A percentile compares a stretch with the other conserved stretches of the same genome.
Conservation (phyloP, 768 basidiomycete genomes). For the Boletus rubroflammeus region DNA sequence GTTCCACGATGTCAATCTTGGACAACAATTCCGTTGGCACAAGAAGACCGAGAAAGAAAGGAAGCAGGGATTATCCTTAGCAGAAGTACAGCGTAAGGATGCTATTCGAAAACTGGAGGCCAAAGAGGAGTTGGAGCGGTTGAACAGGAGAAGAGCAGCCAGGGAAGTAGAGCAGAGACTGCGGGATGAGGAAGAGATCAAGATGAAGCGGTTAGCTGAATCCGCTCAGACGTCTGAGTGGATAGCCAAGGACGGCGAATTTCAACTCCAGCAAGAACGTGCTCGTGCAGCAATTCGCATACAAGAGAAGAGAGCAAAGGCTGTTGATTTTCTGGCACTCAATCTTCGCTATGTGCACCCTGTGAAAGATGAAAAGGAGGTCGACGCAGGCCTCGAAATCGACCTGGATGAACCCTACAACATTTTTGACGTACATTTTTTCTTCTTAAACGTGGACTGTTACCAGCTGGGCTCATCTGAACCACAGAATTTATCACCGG, state of each 20-base stretch:
- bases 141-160: slow-evolving; percentile 88
- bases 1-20: slow-evolving; percentile 95
- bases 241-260: slow-evolving; percentile 95
- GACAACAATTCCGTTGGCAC: slow-evolving; percentile 97
- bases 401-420: slow-evolving; percentile 98
- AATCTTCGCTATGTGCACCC: slow-evolving; percentile 91
- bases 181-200: slow-evolving; percentile 88
- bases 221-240: slow-evolving; percentile 98
- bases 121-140: slow-evolving; percentile 88
- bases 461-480: slow-evolving; percentile 5
- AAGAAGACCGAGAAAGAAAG: slow-evolving; percentile 97
- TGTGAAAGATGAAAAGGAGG: slow-evolving; percentile 67
- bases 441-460: not conserved
- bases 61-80: slow-evolving; percentile 76
- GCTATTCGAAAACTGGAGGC: slow-evolving; percentile 81
- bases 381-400: slow-evolving; percentile 91
- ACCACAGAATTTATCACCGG: slow-evolving; percentile 71
- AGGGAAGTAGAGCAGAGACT: slow-evolving; percentile 85
- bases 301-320: slow-evolving; percentile 95
- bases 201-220: slow-evolving; percentile 86
- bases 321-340: slow-evolving; percentile 95
- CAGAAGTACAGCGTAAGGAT: slow-evolving; percentile 79
- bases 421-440: slow-evolving; percentile 79
- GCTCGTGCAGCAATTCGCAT: slow-evolving; percentile 89
- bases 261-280: slow-evolving; percentile 93